phyloP scores from a whole-genome alignment of 164 flowering plant species.

The Saururus chinensis region DNA sequence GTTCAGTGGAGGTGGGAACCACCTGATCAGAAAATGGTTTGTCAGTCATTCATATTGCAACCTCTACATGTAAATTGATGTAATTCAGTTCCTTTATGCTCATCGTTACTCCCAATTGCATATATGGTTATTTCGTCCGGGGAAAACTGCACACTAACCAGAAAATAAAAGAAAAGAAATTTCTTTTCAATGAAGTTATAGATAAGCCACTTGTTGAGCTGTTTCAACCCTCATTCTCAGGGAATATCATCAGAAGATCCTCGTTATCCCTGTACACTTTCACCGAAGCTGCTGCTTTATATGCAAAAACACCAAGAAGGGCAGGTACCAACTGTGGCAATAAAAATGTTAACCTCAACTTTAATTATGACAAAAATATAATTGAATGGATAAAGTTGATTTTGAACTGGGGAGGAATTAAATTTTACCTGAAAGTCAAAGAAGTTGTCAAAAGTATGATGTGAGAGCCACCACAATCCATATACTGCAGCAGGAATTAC shows the following conservation, averaged over 20 bases:
- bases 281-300: constrained; percentile 88
- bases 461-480: constrained; percentile 69
- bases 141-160: neutral
- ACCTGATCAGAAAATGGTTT: neutral
- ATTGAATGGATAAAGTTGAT: neutral
- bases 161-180: no score
- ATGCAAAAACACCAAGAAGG: constrained; percentile 85
- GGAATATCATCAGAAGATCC: constrained; percentile 58
- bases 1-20: neutral
- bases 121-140: neutral
- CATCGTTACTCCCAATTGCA: neutral
- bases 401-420: neutral
- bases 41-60: neutral
- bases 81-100: neutral
- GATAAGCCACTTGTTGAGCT: neutral
- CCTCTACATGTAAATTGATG: neutral
- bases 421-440: constrained; percentile 71
- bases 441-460: constrained; percentile 32
- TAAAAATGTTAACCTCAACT: neutral
- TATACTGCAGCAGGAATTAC: constrained; percentile 82
- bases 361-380: neutral
- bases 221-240: constrained; percentile 29
- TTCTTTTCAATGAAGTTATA: neutral
- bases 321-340: constrained; percentile 71
- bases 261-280: constrained; percentile 95